Conservation (phyloP, 2,329 filamentous ascomycete genomes). For the Colletotrichum sp. region DNA sequence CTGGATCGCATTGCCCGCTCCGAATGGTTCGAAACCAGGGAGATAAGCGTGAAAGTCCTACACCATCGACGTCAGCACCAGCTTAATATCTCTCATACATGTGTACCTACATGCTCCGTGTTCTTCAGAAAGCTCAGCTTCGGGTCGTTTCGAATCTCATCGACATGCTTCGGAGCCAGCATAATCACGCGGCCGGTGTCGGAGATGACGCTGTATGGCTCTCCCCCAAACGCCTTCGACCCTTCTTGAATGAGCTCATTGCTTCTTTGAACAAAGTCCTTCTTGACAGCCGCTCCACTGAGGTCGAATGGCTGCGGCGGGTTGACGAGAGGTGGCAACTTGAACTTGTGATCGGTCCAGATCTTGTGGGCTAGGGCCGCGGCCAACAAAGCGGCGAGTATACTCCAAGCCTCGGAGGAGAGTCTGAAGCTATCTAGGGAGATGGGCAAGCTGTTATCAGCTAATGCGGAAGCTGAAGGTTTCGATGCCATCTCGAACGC, state of each 20-base stretch:
- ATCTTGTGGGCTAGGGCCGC: neutral
- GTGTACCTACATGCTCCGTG: neutral
- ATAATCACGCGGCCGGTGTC: neutral
- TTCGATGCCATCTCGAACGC: neutral
- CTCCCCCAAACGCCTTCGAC: neutral
- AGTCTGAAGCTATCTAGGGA: neutral
- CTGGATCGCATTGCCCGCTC: neutral
- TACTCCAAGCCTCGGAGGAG: neutral
- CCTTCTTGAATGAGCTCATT: neutral
- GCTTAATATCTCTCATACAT: neutral
- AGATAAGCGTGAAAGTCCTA: neutral
- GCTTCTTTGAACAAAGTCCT: neutral
- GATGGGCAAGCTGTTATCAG: neutral
- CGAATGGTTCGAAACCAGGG: neutral
- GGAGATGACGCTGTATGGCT: neutral
- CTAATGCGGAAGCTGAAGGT: neutral
- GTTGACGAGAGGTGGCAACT: neutral
- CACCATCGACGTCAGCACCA: rapidly evolving
- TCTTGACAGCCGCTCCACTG: neutral
- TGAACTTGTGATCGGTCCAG: neutral
- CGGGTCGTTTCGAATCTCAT: neutral
- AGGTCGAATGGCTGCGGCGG: neutral
- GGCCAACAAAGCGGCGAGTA: neutral
- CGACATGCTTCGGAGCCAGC: neutral
- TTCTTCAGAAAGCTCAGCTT: neutral